Evolutionary conservation across 805 yeast species (phyloP).

Genomic region (Ogataea methylovora): DNA sequence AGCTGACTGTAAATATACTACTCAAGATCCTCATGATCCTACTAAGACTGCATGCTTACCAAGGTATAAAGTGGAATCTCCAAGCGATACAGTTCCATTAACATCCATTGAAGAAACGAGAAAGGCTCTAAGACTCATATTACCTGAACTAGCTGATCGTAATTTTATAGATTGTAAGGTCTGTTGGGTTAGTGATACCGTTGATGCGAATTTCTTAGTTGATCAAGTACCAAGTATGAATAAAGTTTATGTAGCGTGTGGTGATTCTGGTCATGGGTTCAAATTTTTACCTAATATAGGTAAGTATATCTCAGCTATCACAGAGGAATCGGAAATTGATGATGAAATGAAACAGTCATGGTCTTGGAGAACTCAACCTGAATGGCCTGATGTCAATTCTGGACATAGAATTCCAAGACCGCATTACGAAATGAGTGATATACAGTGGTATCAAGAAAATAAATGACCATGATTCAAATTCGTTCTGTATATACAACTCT

Average conservation of each 20-base stretch:
- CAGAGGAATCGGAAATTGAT: slow-evolving; percentile 19
- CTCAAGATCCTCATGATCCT: slow-evolving; percentile 20
- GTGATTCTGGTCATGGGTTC: slow-evolving; percentile 36
- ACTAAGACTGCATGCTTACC: slow-evolving; percentile 22
- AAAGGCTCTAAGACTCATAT: slow-evolving; percentile 15
- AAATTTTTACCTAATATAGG: slow-evolving; percentile 37
- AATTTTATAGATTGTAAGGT: slow-evolving; percentile 6
- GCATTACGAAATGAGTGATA: slow-evolving; percentile 8
- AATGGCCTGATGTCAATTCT: slow-evolving; percentile 6
- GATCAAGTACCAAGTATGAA: slow-evolving; percentile 23
- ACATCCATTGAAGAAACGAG: slow-evolving; percentile 13
- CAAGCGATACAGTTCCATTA: slow-evolving; percentile 22
- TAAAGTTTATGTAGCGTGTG: slow-evolving; percentile 28
- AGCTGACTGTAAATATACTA: slow-evolving; percentile 14
- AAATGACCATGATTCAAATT: background rate
- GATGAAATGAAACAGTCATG: slow-evolving; percentile 15
- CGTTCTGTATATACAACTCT: background rate
- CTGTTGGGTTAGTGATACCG: slow-evolving; percentile 23
- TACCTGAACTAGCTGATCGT: slow-evolving; percentile 29
- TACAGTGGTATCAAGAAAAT: slow-evolving; percentile 1
- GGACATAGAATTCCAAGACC: slow-evolving; percentile 7
- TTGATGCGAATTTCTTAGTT: slow-evolving; percentile 28
- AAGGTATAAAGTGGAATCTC: slow-evolving; percentile 20
- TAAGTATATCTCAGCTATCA: slow-evolving; percentile 22
- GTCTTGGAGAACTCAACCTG: slow-evolving; percentile 21